Evolutionary conservation across 1,284 basidiomycete species (phyloP), one percentile per base, ranked within the genome.

Genomic region (Sporisorium graminicola): DNA sequence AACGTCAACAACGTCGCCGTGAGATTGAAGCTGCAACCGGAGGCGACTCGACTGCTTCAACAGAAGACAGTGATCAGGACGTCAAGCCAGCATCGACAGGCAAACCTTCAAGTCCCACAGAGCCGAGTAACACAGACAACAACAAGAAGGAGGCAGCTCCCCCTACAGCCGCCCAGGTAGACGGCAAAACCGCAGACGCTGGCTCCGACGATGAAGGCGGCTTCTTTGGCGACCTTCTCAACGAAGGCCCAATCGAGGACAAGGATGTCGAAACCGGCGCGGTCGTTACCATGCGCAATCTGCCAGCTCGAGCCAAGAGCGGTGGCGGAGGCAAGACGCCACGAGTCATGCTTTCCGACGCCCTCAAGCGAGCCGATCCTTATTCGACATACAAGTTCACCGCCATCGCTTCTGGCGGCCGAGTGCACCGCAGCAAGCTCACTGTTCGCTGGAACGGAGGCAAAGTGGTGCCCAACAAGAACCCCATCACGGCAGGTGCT

Each of bases 231-330:
- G 91, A 90, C 54, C 87, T 96, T 69, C 88, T 98, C 42, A 92
- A 97, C 51, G 90, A 90, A 61, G 91, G 86, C 89, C 14, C 88
- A 92, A 42, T 92, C 93, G 0, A 96, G 93, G 86, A 90, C 92
- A 70, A 63, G 33, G 82, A 80, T 56, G 70, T 47, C 51, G 60
- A 64, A 12, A 76, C 79, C 1, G 75, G 79, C 18, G 56, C 50
- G 5, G 51, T 46, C 13, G 44, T 82, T 58, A 70, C 53, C 14
- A 59, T 83, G 29, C 67, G 69, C 10, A 64, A 67, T 12, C 66
- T 83, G 10, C 82, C 82, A 4, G 53, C 75, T 12, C 74, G 74
- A 44, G 74, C 77, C 42, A 82, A 80, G 65, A 74, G 73, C 35
- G 77, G 77, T 3, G 59, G 68, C 5, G 76, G 80, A 31, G 78